These are phyloP conservation scores for Kwoniella bestiolae DNA, from an alignment of 768 basidiomycete species.

Conservation along the genomic window DNA sequence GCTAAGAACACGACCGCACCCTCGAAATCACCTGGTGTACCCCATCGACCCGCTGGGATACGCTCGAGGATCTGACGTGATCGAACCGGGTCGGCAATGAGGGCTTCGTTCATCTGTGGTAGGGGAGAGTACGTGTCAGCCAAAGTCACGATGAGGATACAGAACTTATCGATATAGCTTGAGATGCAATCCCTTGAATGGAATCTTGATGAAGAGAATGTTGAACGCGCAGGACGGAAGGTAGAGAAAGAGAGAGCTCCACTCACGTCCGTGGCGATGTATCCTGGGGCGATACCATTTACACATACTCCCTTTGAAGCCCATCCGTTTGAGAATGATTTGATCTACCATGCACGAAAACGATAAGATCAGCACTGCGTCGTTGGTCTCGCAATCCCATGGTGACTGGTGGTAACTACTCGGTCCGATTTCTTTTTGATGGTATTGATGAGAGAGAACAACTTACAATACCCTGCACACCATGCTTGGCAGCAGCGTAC, in stretches of 20 bases:
- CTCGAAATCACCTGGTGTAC: conserved; percentile 72
- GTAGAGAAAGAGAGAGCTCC: conserved; percentile 48
- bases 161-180: too few relatives aligned
- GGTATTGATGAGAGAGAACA: not conserved
- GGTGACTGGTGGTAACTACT: too few relatives aligned
- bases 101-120: conserved; percentile 66
- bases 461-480: conserved; percentile 65
- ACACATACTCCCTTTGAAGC: conserved; percentile 83
- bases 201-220: too few relatives aligned
- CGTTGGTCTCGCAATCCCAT: too few relatives aligned
- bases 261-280: conserved; percentile 87
- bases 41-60: conserved; percentile 75
- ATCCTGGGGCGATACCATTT: conserved; percentile 85
- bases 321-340: conserved; percentile 93
- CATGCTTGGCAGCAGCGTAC: conserved; percentile 87
- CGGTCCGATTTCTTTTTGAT: too few relatives aligned
- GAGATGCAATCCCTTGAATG: too few relatives aligned
- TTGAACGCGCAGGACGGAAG: not conserved
- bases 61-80: conserved; percentile 73
- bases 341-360: conserved; percentile 53
- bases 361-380: conserved; percentile 59
- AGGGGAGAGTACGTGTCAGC: not conserved
- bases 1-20: conserved; percentile 74
- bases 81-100: conserved; percentile 69
- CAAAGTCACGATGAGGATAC: too few relatives aligned